Evolutionary conservation across 225 moss, liverwort and hornwort species (phyloP).

Genomic region (Polytrichum commune): DNA sequence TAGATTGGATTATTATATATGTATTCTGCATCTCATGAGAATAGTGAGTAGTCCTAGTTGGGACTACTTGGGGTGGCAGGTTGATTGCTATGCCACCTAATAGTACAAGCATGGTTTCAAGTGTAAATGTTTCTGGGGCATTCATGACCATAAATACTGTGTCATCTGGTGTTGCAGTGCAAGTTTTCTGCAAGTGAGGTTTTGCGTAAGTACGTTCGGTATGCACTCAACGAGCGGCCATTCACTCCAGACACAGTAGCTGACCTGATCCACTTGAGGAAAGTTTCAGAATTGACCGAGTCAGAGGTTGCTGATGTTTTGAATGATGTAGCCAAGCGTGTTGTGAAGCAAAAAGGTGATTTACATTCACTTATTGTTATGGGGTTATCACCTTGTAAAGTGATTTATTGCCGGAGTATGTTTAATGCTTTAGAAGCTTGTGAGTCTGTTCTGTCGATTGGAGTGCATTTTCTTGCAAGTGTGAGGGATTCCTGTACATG

Average conservation of each 20-base stretch:
- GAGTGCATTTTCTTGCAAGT: too few relatives aligned
- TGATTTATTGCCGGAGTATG: not conserved
- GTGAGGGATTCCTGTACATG: too few relatives aligned
- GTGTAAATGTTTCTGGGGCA: too few relatives aligned
- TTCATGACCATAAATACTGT: not conserved
- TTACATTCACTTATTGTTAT: too few relatives aligned
- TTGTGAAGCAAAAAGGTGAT: slow-evolving; percentile 90
- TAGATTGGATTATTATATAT: too few relatives aligned
- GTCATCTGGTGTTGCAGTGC: slow-evolving; percentile 41
- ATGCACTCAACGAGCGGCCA: slow-evolving; percentile 87
- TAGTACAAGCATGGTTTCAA: too few relatives aligned
- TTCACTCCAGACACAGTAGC: slow-evolving; percentile 88
- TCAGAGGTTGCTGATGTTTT: slow-evolving; percentile 70
- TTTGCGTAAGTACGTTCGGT: slow-evolving; percentile 87
- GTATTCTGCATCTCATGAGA: too few relatives aligned
- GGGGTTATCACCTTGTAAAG: not conserved
- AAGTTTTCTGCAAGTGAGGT: slow-evolving; percentile 66
- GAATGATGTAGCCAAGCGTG: slow-evolving; percentile 88
- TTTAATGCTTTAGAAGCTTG: slow-evolving; percentile 6
- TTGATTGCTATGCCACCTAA: too few relatives aligned
- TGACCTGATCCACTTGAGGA: slow-evolving; percentile 91
- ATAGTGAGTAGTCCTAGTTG: too few relatives aligned
- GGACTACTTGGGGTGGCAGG: too few relatives aligned
- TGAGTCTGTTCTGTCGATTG: slow-evolving; percentile 1
- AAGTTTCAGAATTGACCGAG: slow-evolving; percentile 66